phyloP scores from a whole-genome alignment of 129 eudicot species.

The Artemisia argyi region DNA sequence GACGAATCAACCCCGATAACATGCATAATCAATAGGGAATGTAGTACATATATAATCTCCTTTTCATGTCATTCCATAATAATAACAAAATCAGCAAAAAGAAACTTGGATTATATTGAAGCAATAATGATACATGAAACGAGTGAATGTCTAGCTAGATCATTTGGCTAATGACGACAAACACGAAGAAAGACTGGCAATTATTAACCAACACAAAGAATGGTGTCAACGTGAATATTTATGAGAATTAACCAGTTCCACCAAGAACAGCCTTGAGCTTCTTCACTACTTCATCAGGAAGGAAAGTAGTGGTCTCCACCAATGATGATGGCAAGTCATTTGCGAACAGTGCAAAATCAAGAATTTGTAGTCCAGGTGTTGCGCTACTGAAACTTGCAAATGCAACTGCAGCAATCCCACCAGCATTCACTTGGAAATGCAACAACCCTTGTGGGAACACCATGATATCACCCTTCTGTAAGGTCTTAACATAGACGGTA shows the following conservation, averaged over 20 bases:
- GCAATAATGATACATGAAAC: background rate
- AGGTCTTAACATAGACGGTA: constrained; percentile 49
- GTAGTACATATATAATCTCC: background rate
- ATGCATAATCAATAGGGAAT: too few species aligned
- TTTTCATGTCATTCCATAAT: background rate
- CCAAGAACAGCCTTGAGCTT: constrained; percentile 80
- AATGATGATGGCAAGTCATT: constrained; percentile 49
- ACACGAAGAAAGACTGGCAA: constrained; percentile 8
- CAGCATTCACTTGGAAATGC: constrained; percentile 79
- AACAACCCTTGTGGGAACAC: constrained; percentile 79
- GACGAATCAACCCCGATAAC: too few species aligned
- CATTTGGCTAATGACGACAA: constrained; percentile 17
- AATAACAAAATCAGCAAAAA: background rate
- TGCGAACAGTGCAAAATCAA: constrained; percentile 66
- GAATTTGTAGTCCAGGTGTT: constrained; percentile 73
- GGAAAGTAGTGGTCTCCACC: constrained; percentile 65
- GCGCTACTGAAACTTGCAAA: constrained; percentile 74
- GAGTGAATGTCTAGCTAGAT: constrained; percentile 9
- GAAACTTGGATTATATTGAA: constrained; percentile 2
- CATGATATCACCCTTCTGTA: constrained; percentile 70
- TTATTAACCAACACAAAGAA: constrained; percentile 17
- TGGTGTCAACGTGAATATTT: background rate
- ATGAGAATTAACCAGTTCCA: constrained; percentile 49
- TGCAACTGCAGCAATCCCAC: constrained; percentile 51
- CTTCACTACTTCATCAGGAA: constrained; percentile 60